Conservation (phyloP, 1,139 yeast genomes). For the Arxiozyma bovina region DNA sequence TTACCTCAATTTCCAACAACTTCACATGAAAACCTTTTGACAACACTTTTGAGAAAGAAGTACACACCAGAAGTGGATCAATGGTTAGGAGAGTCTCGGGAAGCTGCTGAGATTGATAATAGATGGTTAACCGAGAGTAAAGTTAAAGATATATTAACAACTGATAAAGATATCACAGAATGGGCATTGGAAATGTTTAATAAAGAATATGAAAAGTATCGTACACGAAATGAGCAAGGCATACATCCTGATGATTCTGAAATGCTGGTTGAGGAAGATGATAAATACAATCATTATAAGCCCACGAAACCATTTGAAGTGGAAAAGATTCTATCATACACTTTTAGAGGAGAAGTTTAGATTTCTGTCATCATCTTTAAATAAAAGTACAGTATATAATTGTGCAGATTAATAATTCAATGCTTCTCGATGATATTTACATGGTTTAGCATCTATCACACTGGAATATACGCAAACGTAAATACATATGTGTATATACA, state of each 20-base stretch:
- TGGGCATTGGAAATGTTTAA: slow-evolving; percentile 55
- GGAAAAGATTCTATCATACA: slow-evolving; percentile 34
- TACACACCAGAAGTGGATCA: slow-evolving; percentile 82
- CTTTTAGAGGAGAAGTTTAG: slow-evolving; percentile 34
- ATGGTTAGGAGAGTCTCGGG: slow-evolving; percentile 63
- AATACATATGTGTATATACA: neutral
- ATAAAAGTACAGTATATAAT: neutral
- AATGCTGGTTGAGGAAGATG: slow-evolving; percentile 8
- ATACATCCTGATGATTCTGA: slow-evolving; percentile 30
- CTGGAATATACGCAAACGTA: too few species aligned
- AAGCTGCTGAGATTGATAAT: slow-evolving; percentile 30
- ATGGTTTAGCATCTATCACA: slow-evolving; percentile 1
- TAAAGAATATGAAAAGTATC: slow-evolving; percentile 46
- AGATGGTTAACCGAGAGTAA: slow-evolving; percentile 18
- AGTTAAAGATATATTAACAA: slow-evolving; percentile 24
- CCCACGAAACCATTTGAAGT: slow-evolving; percentile 27
- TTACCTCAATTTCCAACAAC: slow-evolving; percentile 75
- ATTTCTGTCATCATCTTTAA: neutral
- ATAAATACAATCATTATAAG: slow-evolving; percentile 12
- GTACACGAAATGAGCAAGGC: slow-evolving; percentile 52
- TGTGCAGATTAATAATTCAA: neutral
- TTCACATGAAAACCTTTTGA: slow-evolving; percentile 70
- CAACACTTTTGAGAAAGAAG: slow-evolving; percentile 78
- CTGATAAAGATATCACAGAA: slow-evolving; percentile 48
- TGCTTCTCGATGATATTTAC: slow-evolving; percentile 4